These are phyloP conservation scores for Rhizopus arrhizus DNA, from an alignment of 371 early-diverging fungal genomes.

Conservation along the genomic window DNA sequence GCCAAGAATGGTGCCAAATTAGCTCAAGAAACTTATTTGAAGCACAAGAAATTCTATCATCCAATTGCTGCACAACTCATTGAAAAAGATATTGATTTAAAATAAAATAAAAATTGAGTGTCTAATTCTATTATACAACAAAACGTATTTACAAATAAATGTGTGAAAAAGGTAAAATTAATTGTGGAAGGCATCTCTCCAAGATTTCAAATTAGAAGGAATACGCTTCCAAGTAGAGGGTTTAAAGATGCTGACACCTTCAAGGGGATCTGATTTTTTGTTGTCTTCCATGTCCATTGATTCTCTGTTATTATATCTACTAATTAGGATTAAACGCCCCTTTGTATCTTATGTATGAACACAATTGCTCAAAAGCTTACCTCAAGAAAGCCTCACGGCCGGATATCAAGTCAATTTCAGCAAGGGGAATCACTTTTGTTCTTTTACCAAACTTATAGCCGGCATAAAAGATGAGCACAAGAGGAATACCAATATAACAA, in stretches of 20 bases:
- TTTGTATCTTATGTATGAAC: neutral
- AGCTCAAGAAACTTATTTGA: slow-evolving; percentile 79
- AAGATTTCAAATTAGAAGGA: slow-evolving; percentile 41
- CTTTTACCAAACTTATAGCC: slow-evolving; percentile 59
- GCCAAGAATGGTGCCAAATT: slow-evolving; percentile 71
- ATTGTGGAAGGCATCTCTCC: slow-evolving; percentile 48
- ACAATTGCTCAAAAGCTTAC: slow-evolving; percentile 8
- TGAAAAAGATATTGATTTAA: slow-evolving; percentile 77
- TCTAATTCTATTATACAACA: neutral
- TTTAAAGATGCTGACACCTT: slow-evolving; percentile 44
- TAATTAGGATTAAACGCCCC: neutral
- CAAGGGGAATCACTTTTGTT: slow-evolving; percentile 57
- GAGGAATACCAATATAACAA: slow-evolving; percentile 45
- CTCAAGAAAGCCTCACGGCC: slow-evolving; percentile 44
- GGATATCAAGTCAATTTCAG: slow-evolving; percentile 62
- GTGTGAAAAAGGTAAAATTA: slow-evolving; percentile 13
- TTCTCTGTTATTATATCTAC: slow-evolving; percentile 19
- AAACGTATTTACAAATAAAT: slow-evolving; percentile 1
- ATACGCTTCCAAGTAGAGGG: slow-evolving; percentile 48
- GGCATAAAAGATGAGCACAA: slow-evolving; percentile 39
- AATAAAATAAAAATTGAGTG: neutral
- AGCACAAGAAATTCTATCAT: slow-evolving; percentile 84
- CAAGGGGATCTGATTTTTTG: slow-evolving; percentile 39
- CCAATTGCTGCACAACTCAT: slow-evolving; percentile 88
- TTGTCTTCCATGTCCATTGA: slow-evolving; percentile 24